Evolutionary conservation across 768 basidiomycete genomes (phyloP), one percentile per base, ranked within the genome.

Genomic region (Leccinum longicurvipes): DNA sequence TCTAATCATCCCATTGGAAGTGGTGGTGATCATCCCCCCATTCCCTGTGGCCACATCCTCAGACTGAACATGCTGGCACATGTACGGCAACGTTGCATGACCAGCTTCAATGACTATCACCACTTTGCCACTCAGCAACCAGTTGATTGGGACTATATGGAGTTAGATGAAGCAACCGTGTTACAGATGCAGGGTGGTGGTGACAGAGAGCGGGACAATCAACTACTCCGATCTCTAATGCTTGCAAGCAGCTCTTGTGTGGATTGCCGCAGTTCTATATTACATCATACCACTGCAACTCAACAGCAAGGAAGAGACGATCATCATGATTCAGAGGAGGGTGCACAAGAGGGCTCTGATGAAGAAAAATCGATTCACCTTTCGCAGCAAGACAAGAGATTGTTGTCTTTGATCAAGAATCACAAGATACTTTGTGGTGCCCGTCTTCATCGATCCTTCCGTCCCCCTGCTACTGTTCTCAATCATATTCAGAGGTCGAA

Each of bases 31-130:
- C 8, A 7, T 2, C 41, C 42, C 1, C 28, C 29, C 6, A 21
- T 52, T 10, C 32, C 53, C 3, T 58, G 52, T 54, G 57, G 57
- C 17, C 48, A 58, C 6, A 36, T 50, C 0, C 27, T 58, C 1
- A 6, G 24, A 2, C 7, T 44, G 3, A 45, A 36, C 15, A 58
- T 58, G 52, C 42, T 58, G 1, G 53, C 19, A 0, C 24, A 31
- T 2, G 4, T 58, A 6, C n/a, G 2, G 12, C 25, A 54, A 24
- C 21, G 2, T 0, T 58, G 44, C 14, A 44, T 45, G 32, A 42
- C 28, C 4, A 46, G 47, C n/a, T 54, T 49, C 11, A 14, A 14
- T 1, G 27, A 54, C 19, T 58, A 58, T 10, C 28, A 24, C 15
- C 55, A 56, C 8, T 56, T 51, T 3, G 12, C 10, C 6, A 14